Evolutionary conservation across 441 rosid species (phyloP).

Genomic region (Pelargonium fulgidum): DNA sequence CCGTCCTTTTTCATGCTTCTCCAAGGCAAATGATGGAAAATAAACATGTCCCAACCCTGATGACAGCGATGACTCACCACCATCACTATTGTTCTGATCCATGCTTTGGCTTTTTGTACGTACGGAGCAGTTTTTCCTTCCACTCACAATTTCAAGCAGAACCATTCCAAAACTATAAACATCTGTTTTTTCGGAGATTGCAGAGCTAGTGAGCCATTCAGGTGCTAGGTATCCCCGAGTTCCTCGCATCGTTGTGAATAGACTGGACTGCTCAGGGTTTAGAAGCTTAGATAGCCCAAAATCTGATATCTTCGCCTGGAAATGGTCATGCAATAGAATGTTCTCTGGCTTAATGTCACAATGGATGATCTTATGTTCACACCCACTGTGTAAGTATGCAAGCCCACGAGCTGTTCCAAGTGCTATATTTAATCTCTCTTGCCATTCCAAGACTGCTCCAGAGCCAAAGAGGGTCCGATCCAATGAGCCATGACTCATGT

Average conservation of each 20-base stretch:
- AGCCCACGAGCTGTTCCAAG: conserved; percentile 90
- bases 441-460: conserved; percentile 78
- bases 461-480: conserved; percentile 55
- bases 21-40: conserved; percentile 75
- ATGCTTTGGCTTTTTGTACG: conserved; percentile 47
- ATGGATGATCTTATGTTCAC: conserved; percentile 77
- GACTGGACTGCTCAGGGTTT: conserved; percentile 69
- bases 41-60: conserved; percentile 41
- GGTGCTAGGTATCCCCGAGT: conserved; percentile 98
- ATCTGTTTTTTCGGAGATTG: conserved; percentile 78
- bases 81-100: conserved; percentile 36
- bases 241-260: conserved; percentile 91
- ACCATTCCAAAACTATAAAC: conserved; percentile 96
- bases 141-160: conserved; percentile 79
- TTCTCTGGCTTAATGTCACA: conserved; percentile 92
- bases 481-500: conserved; percentile 73
- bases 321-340: conserved; percentile 64
- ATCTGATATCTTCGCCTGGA: conserved; percentile 78
- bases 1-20: conserved; percentile 79
- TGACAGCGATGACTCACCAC: conserved; percentile 39
- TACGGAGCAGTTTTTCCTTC: conserved; percentile 66
- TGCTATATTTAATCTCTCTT: conserved; percentile 71
- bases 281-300: conserved; percentile 89
- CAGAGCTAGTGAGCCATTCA: conserved; percentile 82
- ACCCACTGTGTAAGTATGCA: conserved; percentile 72